Percentiles rank a stretch among this genome's conserved stretches.
Evolutionary conservation across 208 protist genomes (phyloP).

Genomic region (Jaenimonas drosophilae): DNA sequence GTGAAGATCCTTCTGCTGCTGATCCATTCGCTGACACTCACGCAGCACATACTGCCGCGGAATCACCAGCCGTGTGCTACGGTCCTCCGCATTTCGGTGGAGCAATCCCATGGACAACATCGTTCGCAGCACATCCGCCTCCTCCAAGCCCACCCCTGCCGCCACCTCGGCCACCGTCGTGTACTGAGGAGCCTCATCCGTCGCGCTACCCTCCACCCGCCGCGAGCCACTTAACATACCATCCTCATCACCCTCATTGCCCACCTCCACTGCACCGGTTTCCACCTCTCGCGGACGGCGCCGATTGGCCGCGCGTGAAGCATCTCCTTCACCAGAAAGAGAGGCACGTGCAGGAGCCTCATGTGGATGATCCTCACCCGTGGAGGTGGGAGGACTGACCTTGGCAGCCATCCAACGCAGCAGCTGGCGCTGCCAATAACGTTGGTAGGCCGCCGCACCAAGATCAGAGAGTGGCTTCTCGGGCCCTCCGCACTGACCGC

Average conservation of each 20-base stretch:
- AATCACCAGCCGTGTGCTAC: slow-evolving; percentile 44
- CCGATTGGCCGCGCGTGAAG: too few relatives aligned
- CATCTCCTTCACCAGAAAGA: too few relatives aligned
- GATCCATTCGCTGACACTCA: slow-evolving; percentile 14
- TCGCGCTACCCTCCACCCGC: background rate
- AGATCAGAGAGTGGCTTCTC: slow-evolving; percentile 99
- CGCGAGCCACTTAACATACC: too few relatives aligned
- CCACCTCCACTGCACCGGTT: too few relatives aligned
- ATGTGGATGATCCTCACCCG: too few relatives aligned
- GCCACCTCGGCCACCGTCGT: slow-evolving; percentile 47
- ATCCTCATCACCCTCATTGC: too few relatives aligned
- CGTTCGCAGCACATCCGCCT: slow-evolving; percentile 65
- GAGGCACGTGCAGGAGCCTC: too few relatives aligned
- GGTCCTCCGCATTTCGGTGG: slow-evolving; percentile 61
- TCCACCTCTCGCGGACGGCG: too few relatives aligned
- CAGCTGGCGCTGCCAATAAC: slow-evolving; percentile 80
- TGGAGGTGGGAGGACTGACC: slow-evolving; percentile 3
- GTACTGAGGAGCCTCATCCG: background rate
- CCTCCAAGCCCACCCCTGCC: slow-evolving; percentile 45
- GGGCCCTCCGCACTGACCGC: slow-evolving; percentile 93
- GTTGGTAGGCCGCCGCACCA: slow-evolving; percentile 86
- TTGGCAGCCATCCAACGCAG: slow-evolving; percentile 47
- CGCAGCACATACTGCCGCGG: slow-evolving; percentile 40
- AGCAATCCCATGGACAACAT: slow-evolving; percentile 68
- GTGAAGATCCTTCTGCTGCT: slow-evolving; percentile 10